Percentiles rank a stretch among this genome's conserved stretches.
phyloP scores from a whole-genome alignment of 306 rosid species.

The Fragaria vesca region DNA sequence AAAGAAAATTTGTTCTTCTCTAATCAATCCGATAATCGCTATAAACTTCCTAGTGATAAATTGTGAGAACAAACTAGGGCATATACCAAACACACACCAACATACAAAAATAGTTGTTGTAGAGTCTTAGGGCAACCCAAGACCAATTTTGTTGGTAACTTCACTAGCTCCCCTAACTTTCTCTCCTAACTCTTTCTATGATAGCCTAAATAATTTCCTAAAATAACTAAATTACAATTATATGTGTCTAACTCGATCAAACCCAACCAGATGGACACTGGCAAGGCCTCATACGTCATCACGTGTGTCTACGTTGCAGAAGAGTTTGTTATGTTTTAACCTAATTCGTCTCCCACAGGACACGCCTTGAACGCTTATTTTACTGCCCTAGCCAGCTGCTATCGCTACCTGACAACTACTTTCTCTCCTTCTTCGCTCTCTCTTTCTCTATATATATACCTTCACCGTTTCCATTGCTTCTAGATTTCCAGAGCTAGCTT shows the following conservation, averaged over 20 bases:
- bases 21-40: neutral
- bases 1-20: neutral
- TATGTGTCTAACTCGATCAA: neutral
- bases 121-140: constrained; percentile 17
- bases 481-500: neutral
- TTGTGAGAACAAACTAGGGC: neutral
- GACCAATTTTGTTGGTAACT: constrained; percentile 22
- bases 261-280: neutral
- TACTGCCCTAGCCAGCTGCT: constrained; percentile 19
- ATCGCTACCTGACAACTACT: constrained; percentile 4
- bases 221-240: too few species aligned
- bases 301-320: neutral
- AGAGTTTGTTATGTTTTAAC: neutral
- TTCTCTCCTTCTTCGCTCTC: neutral
- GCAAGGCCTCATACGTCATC: neutral
- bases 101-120: neutral
- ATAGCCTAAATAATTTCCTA: neutral
- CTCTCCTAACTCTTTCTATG: constrained; percentile 14
- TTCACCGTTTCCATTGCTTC: neutral
- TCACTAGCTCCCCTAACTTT: neutral
- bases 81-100: constrained; percentile 5
- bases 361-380: constrained; percentile 20
- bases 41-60: neutral
- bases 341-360: constrained; percentile 15
- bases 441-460: neutral